Percentiles rank a stretch among this genome's conserved stretches.
Evolutionary conservation across 352 stramenopile genomes (phyloP).

Genomic region (Globisporangium sylvaticum): DNA sequence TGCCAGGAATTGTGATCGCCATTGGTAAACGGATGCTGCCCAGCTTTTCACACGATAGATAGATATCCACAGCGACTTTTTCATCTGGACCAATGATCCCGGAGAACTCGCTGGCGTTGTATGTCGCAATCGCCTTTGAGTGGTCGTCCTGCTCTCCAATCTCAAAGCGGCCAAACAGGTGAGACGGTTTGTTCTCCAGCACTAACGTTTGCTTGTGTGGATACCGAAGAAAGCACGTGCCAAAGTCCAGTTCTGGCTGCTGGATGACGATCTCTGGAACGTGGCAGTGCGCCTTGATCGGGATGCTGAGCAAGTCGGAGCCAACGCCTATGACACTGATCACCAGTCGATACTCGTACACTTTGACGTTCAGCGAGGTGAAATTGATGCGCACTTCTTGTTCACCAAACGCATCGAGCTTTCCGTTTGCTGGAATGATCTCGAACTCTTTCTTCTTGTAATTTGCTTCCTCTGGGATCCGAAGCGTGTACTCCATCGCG

Average conservation of each 20-base stretch:
- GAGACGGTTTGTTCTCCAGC: slow-evolving; percentile 83
- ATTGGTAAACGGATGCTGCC: slow-evolving; percentile 90
- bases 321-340: slow-evolving; percentile 91
- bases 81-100: slow-evolving; percentile 65
- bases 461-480: slow-evolving; percentile 89
- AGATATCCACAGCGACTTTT: slow-evolving; percentile 70
- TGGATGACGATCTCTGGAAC: slow-evolving; percentile 73
- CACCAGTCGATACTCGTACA: slow-evolving; percentile 90
- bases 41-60: slow-evolving; percentile 87
- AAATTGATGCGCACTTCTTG: slow-evolving; percentile 86
- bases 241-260: slow-evolving; percentile 84
- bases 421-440: slow-evolving; percentile 69
- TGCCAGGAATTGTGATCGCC: slow-evolving; percentile 78
- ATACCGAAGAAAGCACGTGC: slow-evolving; percentile 89
- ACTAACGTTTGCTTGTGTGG: slow-evolving; percentile 85
- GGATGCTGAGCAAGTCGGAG: slow-evolving; percentile 85
- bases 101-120: slow-evolving; percentile 49
- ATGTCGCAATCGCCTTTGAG: slow-evolving; percentile 79
- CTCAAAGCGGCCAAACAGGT: slow-evolving; percentile 84
- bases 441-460: slow-evolving; percentile 91
- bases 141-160: slow-evolving; percentile 89
- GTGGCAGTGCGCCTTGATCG: slow-evolving; percentile 86
- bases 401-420: slow-evolving; percentile 76
- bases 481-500: slow-evolving; percentile 85
- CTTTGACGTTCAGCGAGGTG: slow-evolving; percentile 85